A percentile compares a stretch with the other conserved stretches of the same genome.
These are phyloP conservation scores for Mycocentrospora acerina DNA, from an alignment of 2,329 filamentous ascomycete genomes.

Conservation along the genomic window DNA sequence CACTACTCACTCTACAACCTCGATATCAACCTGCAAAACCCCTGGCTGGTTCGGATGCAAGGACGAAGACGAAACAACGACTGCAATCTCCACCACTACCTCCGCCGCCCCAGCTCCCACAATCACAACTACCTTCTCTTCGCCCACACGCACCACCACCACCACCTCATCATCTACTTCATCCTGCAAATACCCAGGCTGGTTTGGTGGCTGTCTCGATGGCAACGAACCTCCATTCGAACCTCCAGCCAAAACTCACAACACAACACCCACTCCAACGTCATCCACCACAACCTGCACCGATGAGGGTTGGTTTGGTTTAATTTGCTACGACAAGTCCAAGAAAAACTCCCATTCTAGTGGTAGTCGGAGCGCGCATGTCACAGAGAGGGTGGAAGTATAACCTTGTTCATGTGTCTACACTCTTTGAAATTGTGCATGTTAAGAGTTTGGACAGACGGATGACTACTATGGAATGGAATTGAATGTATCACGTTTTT, in stretches of 20 bases:
- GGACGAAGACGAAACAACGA: constrained; percentile 48
- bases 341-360: too few relatives aligned
- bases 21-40: constrained; percentile 47
- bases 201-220: constrained; percentile 54
- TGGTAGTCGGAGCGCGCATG: constrained; percentile 7
- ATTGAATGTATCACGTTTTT: too few relatives aligned
- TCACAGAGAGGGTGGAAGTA: constrained; percentile 31
- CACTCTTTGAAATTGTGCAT: too few relatives aligned
- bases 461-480: too few relatives aligned
- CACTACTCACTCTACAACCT: constrained; percentile 39
- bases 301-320: constrained; percentile 30
- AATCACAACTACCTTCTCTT: constrained; percentile 31
- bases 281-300: constrained; percentile 24
- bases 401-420: too few relatives aligned
- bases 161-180: constrained; percentile 38
- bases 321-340: constrained; percentile 32
- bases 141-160: too few relatives aligned
- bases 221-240: constrained; percentile 46
- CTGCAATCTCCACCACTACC: constrained; percentile 27
- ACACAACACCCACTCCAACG: constrained; percentile 20
- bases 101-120: constrained; percentile 29
- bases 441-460: too few relatives aligned
- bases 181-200: constrained; percentile 48
- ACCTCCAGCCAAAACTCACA: constrained; percentile 24
- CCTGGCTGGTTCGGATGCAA: constrained; percentile 69